Evolutionary conservation across 192 early-diverging fungal species (phyloP).

Genomic region (Coemansia sp.): DNA sequence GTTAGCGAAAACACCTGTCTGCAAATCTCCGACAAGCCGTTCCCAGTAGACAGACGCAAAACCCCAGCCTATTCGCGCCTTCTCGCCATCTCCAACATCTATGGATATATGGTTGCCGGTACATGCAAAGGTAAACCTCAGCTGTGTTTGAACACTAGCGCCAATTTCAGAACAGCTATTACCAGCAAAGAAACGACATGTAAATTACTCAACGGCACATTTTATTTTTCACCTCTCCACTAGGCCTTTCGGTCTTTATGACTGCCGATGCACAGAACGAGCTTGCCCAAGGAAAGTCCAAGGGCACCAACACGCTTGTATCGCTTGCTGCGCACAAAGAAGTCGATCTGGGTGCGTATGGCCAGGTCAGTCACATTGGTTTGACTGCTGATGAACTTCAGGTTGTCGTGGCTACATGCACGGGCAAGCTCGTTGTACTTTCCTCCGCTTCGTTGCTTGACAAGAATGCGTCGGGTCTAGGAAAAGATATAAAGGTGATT

Average conservation of each 20-base stretch:
- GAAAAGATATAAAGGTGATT: slow-evolving; percentile 37
- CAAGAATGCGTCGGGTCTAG: slow-evolving; percentile 11
- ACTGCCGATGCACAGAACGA: slow-evolving; percentile 34
- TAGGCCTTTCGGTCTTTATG: slow-evolving; percentile 29
- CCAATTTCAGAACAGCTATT: not conserved
- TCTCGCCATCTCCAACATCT: slow-evolving; percentile 61
- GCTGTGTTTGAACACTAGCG: not conserved
- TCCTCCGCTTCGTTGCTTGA: slow-evolving; percentile 21
- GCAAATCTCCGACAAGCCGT: slow-evolving; percentile 32
- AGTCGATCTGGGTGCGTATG: slow-evolving; percentile 27
- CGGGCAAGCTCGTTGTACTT: slow-evolving; percentile 21
- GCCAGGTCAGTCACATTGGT: slow-evolving; percentile 42
- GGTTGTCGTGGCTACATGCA: slow-evolving; percentile 25
- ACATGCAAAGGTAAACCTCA: slow-evolving; percentile 51
- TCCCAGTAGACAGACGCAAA: slow-evolving; percentile 28
- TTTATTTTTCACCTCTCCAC: not conserved
- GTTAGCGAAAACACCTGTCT: slow-evolving; percentile 41
- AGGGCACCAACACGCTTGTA: slow-evolving; percentile 39
- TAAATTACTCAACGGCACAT: not conserved
- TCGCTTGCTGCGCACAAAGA: slow-evolving; percentile 24
- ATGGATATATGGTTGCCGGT: slow-evolving; percentile 68
- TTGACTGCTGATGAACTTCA: slow-evolving; percentile 25
- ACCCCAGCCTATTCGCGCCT: slow-evolving; percentile 54
- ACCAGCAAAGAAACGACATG: not conserved
- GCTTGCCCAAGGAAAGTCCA: slow-evolving; percentile 25